A percentile compares a stretch with the other conserved stretches of the same genome.
Conservation (phyloP, 2,329 filamentous ascomycete genomes). For the Chalaropsis thielavioides region DNA sequence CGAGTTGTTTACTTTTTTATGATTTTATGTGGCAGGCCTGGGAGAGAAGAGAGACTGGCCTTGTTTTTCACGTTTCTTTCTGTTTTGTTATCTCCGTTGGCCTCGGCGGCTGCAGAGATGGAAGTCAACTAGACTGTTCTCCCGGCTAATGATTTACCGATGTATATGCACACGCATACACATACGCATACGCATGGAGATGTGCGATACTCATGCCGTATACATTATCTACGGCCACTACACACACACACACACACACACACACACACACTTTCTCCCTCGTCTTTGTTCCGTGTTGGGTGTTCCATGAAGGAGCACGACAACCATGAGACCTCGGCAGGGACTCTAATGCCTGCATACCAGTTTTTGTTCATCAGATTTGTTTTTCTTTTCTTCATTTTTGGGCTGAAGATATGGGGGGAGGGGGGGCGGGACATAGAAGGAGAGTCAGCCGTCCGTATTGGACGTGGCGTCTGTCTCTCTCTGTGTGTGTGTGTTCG, state of each 20-base stretch:
- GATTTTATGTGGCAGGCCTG: conserved; percentile 3
- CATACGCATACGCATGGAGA: background rate
- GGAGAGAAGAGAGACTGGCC: background rate
- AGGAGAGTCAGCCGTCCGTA: background rate
- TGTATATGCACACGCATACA: background rate
- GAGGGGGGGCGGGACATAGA: background rate
- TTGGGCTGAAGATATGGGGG: background rate
- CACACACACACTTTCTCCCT: background rate
- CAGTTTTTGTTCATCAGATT: background rate
- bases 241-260: background rate
- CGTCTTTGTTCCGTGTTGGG: background rate
- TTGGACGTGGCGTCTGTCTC: too few species aligned
- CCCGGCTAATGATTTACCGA: background rate
- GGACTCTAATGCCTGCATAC: background rate
- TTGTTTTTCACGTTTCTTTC: background rate
- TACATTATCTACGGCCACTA: background rate
- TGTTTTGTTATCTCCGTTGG: background rate
- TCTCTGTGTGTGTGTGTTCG: background rate
- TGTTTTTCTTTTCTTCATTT: background rate
- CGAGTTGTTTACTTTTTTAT: background rate
- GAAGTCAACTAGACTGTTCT: background rate
- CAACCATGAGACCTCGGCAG: background rate
- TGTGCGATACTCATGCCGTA: background rate
- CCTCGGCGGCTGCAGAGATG: background rate
- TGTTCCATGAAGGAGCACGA: background rate